Conservation (phyloP, 2,329 filamentous ascomycete species). For the Aspergillus thermomutatus region DNA sequence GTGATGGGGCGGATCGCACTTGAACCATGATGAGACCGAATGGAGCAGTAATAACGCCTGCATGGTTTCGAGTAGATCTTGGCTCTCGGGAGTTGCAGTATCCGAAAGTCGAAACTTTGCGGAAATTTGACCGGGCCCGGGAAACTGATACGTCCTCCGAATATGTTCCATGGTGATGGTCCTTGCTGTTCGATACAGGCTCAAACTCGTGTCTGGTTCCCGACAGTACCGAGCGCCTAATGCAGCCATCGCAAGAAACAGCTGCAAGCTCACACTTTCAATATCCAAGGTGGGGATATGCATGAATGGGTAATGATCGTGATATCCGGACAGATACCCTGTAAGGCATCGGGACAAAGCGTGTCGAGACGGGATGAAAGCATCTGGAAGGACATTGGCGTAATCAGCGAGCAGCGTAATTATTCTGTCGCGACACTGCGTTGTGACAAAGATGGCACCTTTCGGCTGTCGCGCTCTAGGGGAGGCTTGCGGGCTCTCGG, state of each 20-base stretch:
- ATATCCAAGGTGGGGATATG: slow-evolving; percentile 31
- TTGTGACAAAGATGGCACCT: slow-evolving; percentile 28
- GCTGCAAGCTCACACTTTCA: slow-evolving; percentile 21
- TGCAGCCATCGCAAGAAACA: slow-evolving; percentile 31
- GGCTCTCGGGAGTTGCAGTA: slow-evolving; percentile 13
- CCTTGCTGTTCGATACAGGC: slow-evolving; percentile 30
- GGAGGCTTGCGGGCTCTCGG: slow-evolving; percentile 25
- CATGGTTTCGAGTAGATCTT: slow-evolving; percentile 26
- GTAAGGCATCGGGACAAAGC: slow-evolving; percentile 32
- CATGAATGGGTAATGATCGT: slow-evolving; percentile 33
- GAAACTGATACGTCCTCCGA: slow-evolving; percentile 26
- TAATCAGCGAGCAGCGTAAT: slow-evolving; percentile 20
- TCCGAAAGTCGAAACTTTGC: slow-evolving; percentile 1
- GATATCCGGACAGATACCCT: slow-evolving; percentile 31
- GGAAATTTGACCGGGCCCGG: not conserved
- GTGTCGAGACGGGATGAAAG: slow-evolving; percentile 29
- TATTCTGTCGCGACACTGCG: slow-evolving; percentile 30
- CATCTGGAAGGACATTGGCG: slow-evolving; percentile 25
- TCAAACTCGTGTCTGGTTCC: slow-evolving; percentile 31
- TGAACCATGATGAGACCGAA: slow-evolving; percentile 30
- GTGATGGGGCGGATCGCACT: slow-evolving; percentile 28
- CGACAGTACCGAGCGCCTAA: slow-evolving; percentile 32
- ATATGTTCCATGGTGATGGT: slow-evolving; percentile 31
- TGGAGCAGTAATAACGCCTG: slow-evolving; percentile 28
- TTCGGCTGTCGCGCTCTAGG: slow-evolving; percentile 25